Evolutionary conservation across 495 filamentous ascomycete species (phyloP).

Genomic region (Podospora pseudopauciseta): DNA sequence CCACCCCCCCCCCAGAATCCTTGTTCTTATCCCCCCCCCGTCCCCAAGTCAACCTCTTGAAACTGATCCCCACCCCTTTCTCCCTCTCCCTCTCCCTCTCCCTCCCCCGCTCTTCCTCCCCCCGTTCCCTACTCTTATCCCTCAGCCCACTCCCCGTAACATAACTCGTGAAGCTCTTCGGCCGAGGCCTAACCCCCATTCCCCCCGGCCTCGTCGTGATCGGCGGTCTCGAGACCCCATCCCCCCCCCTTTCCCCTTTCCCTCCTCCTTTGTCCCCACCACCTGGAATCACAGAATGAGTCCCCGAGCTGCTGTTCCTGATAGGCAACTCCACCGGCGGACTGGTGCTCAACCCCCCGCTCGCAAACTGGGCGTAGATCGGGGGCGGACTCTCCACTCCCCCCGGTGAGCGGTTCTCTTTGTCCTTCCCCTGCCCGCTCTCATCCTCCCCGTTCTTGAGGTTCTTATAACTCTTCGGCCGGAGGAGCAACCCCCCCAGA

Average conservation of each 20-base stretch:
- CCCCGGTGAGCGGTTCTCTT: conserved; percentile 67
- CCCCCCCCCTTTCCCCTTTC: not conserved
- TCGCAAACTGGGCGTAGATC: conserved; percentile 71
- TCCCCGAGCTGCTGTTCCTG: conserved; percentile 9
- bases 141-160: conserved; percentile 3
- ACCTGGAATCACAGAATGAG: not conserved
- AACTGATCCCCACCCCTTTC: conserved; percentile 8
- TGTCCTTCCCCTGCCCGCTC: conserved; percentile 53
- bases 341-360: conserved; percentile 20
- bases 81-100: conserved; percentile 9
- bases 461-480: conserved; percentile 59
- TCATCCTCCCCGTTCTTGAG: conserved; percentile 41
- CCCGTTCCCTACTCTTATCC: conserved; percentile 15
- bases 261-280: not conserved
- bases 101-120: conserved; percentile 6
- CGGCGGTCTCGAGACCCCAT: not conserved
- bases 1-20: not conserved
- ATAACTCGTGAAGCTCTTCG: conserved; percentile 32
- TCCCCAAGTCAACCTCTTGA: conserved; percentile 30
- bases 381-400: conserved; percentile 43
- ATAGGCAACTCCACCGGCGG: conserved; percentile 11
- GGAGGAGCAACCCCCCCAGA: conserved; percentile 51
- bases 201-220: conserved; percentile 11
- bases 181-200: conserved; percentile 22
- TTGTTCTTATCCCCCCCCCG: conserved; percentile 7